Evolutionary conservation across 352 stramenopile genomes (phyloP).

Genomic region (Pythium folliculosum): DNA sequence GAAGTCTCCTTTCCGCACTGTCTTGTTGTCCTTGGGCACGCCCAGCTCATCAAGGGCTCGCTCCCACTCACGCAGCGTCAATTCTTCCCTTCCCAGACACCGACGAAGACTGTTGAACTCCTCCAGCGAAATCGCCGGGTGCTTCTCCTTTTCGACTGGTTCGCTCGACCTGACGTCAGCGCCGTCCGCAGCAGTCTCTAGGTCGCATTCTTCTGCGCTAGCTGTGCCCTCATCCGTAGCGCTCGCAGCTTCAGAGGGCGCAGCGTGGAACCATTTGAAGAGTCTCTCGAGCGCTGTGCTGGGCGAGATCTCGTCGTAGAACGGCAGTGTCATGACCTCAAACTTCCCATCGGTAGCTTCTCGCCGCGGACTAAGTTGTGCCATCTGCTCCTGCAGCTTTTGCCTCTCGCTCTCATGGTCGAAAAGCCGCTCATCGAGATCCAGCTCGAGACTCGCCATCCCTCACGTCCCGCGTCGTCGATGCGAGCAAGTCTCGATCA

Average conservation of each 20-base stretch:
- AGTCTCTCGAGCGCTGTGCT: conserved; percentile 43
- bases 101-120: conserved; percentile 49
- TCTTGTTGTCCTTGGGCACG: conserved; percentile 7
- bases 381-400: conserved; percentile 40
- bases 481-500: not conserved
- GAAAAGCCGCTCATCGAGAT: conserved; percentile 46
- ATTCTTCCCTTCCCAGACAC: conserved; percentile 35
- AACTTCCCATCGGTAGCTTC: conserved; percentile 23
- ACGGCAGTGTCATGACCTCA: conserved; percentile 44
- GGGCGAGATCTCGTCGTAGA: conserved; percentile 57
- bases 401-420: conserved; percentile 25
- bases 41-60: conserved; percentile 46
- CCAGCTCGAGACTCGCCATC: conserved; percentile 30
- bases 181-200: conserved; percentile 16
- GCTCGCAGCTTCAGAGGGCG: not conserved
- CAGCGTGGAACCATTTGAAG: conserved; percentile 42
- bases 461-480: conserved; percentile 9
- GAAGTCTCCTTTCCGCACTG: conserved; percentile 42
- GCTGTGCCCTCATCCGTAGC: not conserved
- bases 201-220: not conserved
- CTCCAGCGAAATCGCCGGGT: conserved; percentile 33
- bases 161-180: not conserved
- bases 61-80: conserved; percentile 38
- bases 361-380: conserved; percentile 42
- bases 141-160: conserved; percentile 2